Evolutionary conservation across 148 eudicot species (phyloP).

Genomic region (Silene conica): DNA sequence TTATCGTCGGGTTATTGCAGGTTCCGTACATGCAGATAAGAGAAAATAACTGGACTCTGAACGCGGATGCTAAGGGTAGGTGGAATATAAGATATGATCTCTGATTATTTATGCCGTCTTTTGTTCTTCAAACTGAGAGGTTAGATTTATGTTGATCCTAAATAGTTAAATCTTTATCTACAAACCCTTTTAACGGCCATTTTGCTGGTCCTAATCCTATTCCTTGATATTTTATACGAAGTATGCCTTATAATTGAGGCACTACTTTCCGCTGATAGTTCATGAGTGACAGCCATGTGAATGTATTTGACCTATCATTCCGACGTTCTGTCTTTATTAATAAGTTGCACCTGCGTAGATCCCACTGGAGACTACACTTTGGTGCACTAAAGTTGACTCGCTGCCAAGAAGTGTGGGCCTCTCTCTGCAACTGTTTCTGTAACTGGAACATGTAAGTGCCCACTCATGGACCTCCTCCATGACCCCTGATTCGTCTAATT

Average conservation of each 20-base stretch:
- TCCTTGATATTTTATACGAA: constrained; percentile 14
- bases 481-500: neutral
- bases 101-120: constrained; percentile 14
- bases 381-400: constrained; percentile 22
- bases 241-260: constrained; percentile 6
- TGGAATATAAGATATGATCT: constrained; percentile 33
- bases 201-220: constrained; percentile 19
- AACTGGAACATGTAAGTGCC: constrained; percentile 15
- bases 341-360: constrained; percentile 12
- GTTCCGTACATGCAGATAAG: constrained; percentile 33
- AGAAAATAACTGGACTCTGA: constrained; percentile 33
- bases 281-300: constrained; percentile 25
- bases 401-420: constrained; percentile 20
- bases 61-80: constrained; percentile 25
- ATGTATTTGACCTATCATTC: constrained; percentile 21
- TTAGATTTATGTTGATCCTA: constrained; percentile 17
- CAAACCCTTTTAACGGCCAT: constrained; percentile 12
- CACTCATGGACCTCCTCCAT: constrained; percentile 15
- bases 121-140: constrained; percentile 1
- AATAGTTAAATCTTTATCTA: neutral
- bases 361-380: constrained; percentile 9
- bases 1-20: constrained; percentile 19
- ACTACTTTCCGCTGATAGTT: constrained; percentile 9
- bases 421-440: constrained; percentile 11
- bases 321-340: constrained; percentile 9